phyloP scores from a whole-genome alignment of 2,329 filamentous ascomycete genomes.

The Stylonectria norvegica region DNA sequence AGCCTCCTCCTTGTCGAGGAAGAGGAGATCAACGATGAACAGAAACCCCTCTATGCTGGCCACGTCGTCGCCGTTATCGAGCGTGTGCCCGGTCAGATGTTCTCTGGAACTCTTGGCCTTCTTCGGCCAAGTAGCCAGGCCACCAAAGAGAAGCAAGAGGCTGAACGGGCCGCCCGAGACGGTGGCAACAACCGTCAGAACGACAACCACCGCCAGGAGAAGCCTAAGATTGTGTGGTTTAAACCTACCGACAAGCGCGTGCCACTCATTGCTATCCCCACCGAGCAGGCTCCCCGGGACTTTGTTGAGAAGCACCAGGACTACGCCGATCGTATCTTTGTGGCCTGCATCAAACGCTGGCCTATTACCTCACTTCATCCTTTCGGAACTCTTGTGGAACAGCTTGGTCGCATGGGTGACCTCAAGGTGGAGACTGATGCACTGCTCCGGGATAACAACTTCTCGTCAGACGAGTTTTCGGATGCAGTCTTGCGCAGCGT shows the following conservation, averaged over 20 bases:
- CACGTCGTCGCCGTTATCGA: constrained; percentile 97
- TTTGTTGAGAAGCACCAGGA: constrained; percentile 99
- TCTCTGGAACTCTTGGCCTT: constrained; percentile 91
- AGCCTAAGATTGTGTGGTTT: constrained; percentile 99
- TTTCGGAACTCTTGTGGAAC: constrained; percentile 95
- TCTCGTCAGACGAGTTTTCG: constrained; percentile 94
- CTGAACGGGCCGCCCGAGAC: constrained; percentile 87
- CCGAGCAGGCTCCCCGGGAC: constrained; percentile 93
- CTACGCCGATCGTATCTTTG: constrained; percentile 96
- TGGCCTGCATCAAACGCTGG: constrained; percentile 99
- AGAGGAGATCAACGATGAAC: constrained; percentile 97
- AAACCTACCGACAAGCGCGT: constrained; percentile 99
- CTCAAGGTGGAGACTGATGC: constrained; percentile 97
- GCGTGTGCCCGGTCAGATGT: constrained; percentile 97
- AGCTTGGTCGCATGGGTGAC: constrained; percentile 95
- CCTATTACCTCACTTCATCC: constrained; percentile 99
- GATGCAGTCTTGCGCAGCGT: constrained; percentile 94
- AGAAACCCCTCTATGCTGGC: constrained; percentile 94
- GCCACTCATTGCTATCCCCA: constrained; percentile 94
- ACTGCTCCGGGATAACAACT: constrained; percentile 96
- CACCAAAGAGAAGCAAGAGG: constrained; percentile 99
- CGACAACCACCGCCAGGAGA: constrained; percentile 79
- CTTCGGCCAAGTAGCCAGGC: constrained; percentile 96
- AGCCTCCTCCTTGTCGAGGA: constrained; percentile 95
- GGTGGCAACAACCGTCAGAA: constrained; percentile 68